A percentile compares a stretch with the other conserved stretches of the same genome.
Conservation (phyloP, 2,329 filamentous ascomycete genomes). For the Diaporthe eres region DNA sequence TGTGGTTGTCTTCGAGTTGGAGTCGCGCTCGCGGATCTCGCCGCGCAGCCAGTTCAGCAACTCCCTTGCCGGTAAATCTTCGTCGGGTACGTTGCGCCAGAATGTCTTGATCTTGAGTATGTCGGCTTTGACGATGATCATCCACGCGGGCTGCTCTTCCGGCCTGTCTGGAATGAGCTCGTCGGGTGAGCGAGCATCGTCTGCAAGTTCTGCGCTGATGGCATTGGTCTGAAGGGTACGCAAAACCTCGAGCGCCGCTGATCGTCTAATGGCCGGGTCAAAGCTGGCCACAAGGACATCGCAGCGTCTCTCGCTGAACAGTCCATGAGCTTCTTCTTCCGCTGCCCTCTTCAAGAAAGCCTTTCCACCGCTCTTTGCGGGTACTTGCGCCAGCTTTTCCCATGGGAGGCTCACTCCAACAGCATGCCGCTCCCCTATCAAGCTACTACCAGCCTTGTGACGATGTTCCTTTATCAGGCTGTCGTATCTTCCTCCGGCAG, state of each 20-base stretch:
- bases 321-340: constrained; percentile 72
- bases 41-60: constrained; percentile 84
- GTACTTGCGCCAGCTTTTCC: constrained; percentile 82
- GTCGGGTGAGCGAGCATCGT: constrained; percentile 83
- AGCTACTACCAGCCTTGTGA: constrained; percentile 69
- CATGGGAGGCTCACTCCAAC: constrained; percentile 94
- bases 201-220: constrained; percentile 89
- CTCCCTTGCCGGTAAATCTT: constrained; percentile 80
- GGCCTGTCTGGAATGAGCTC: constrained; percentile 83
- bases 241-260: constrained; percentile 82
- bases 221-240: constrained; percentile 85
- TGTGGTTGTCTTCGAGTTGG: constrained; percentile 58
- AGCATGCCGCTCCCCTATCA: constrained; percentile 76
- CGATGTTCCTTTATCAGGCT: constrained; percentile 87
- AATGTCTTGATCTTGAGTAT: constrained; percentile 86
- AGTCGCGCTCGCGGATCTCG: constrained; percentile 85
- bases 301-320: constrained; percentile 78
- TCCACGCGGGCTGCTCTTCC: constrained; percentile 86
- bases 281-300: constrained; percentile 93
- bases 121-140: constrained; percentile 88
- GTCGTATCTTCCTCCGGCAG: constrained; percentile 94
- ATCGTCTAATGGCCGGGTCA: constrained; percentile 81
- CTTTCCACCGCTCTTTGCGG: constrained; percentile 65
- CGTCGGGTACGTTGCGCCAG: constrained; percentile 80
- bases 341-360: constrained; percentile 76